Conservation (phyloP, 2,329 filamentous ascomycete species). For the Neopestalotiopsis sp. region DNA sequence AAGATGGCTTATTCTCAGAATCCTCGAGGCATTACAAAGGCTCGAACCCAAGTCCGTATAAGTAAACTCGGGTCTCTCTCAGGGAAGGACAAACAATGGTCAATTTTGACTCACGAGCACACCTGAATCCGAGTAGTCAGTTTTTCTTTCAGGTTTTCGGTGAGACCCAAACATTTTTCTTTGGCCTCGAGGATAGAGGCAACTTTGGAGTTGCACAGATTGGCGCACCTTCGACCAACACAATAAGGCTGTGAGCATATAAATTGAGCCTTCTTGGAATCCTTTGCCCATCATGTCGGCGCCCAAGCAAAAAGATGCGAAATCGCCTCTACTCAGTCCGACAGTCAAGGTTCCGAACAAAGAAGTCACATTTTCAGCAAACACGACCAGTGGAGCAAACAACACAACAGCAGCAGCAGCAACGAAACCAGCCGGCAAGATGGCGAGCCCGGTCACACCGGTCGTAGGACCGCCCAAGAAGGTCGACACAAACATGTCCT, state of each 20-base stretch:
- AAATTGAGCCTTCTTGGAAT: not conserved
- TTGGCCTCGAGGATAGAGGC: not conserved
- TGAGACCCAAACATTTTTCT: not conserved
- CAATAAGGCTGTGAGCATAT: not conserved
- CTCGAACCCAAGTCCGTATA: not conserved
- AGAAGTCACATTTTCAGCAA: slow-evolving; percentile 6
- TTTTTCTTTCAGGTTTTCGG: not conserved
- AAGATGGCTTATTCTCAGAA: not conserved
- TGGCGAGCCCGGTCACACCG: not conserved
- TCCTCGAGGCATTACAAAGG: not conserved
- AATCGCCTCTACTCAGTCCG: slow-evolving; percentile 6
- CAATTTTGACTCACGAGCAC: not conserved
- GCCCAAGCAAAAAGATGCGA: not conserved
- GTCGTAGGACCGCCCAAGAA: slow-evolving; percentile 22
- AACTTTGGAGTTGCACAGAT: not conserved
- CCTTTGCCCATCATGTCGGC: not conserved
- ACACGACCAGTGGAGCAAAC: not conserved
- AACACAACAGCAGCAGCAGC: not conserved
- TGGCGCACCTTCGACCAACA: not conserved
- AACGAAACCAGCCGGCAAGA: not conserved
- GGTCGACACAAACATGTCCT: slow-evolving; percentile 36
- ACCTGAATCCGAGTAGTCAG: not conserved
- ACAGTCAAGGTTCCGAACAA: not conserved
- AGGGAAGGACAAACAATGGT: slow-evolving; percentile 1
- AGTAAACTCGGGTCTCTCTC: not conserved